A percentile compares a stretch with the other conserved stretches of the same genome.
Evolutionary conservation across 2,329 filamentous ascomycete genomes (phyloP).

Genomic region (Phoma sp.): DNA sequence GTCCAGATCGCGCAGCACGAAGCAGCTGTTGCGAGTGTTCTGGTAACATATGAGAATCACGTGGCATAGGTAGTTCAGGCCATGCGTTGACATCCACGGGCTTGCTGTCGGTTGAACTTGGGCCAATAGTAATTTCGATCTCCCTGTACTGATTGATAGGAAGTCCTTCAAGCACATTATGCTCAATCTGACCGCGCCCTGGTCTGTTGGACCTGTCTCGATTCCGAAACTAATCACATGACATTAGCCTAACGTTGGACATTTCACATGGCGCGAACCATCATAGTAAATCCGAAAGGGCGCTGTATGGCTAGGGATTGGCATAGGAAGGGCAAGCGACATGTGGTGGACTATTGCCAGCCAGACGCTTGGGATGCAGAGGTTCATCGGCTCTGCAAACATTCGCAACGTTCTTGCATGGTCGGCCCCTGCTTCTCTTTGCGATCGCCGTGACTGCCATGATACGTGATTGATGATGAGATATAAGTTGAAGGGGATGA

Average conservation of each 20-base stretch:
- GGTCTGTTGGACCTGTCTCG: slow-evolving; percentile 65
- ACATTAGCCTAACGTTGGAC: slow-evolving; percentile 25
- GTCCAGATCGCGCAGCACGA: slow-evolving; percentile 78
- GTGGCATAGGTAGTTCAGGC: slow-evolving; percentile 87
- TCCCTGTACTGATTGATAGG: slow-evolving; percentile 91
- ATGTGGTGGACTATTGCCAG: not conserved
- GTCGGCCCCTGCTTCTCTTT: not conserved
- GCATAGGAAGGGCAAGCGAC: not conserved
- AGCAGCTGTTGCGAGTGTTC: slow-evolving; percentile 83
- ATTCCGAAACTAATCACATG: slow-evolving; percentile 59
- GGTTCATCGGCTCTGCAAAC: not conserved
- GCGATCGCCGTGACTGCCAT: not conserved
- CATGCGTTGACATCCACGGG: slow-evolving; percentile 69
- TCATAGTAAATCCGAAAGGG: not conserved
- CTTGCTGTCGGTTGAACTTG: slow-evolving; percentile 70
- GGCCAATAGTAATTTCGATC: slow-evolving; percentile 70
- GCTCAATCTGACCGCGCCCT: slow-evolving; percentile 65
- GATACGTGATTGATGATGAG: not conserved
- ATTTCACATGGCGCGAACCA: not conserved
- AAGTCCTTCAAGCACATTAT: slow-evolving; percentile 75
- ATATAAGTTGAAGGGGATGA: not conserved
- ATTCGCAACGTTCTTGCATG: not conserved
- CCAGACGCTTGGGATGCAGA: not conserved
- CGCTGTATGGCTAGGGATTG: not conserved
- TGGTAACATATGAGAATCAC: slow-evolving; percentile 79